Evolutionary conservation across 768 basidiomycete genomes (phyloP), one percentile per base, ranked within the genome.

Genomic region (Chalciporus sphaerocephalus): DNA sequence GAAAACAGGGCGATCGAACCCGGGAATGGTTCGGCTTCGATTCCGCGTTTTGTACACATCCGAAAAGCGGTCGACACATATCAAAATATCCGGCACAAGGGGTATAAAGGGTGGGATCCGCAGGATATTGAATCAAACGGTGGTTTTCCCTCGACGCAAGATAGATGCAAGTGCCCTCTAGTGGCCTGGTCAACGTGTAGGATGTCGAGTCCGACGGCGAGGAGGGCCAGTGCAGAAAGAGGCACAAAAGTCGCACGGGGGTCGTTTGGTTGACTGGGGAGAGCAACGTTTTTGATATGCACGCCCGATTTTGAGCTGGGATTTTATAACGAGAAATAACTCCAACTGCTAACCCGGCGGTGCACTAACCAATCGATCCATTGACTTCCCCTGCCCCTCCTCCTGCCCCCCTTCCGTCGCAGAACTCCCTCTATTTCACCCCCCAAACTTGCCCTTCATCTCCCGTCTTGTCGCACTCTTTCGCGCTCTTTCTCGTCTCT

Each of bases 281-380:
- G 52, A 47, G 39, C 58, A 55, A 37, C 58, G 60, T 62, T 62
- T 62, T 62, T 62, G 60, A 62, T 62, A 62, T 61, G 52, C 50
- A 63, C 58, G 50, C 54, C 58, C 51, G 61, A 55, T 62, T 62
- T 63, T 59, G 55, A 56, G 54, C 56, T 56, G 36, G 61, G 51
- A 51, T 61, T 32, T 63, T 62, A 57, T 61, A 61, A 56, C 54
- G 58, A 51, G 38, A 51, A 48, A 51, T 60, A 53, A 48, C 46
- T 51, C 5, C n/a, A n/a, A 17, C 46, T 42, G 52, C 47, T 44
- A 51, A 46, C 41, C 40, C 6, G 18, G 11, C 24, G 47, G 43
- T 3, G 10, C 6, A n/a, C 28, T 20, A 38, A 24, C n/a, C 25
- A 0, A 9, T 37, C 55, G 45, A 44, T 40, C 2, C 40, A 11